Base-by-base conservation (phyloP, 768 basidiomycete genomes). In the Lyophyllum atratum region DNA sequence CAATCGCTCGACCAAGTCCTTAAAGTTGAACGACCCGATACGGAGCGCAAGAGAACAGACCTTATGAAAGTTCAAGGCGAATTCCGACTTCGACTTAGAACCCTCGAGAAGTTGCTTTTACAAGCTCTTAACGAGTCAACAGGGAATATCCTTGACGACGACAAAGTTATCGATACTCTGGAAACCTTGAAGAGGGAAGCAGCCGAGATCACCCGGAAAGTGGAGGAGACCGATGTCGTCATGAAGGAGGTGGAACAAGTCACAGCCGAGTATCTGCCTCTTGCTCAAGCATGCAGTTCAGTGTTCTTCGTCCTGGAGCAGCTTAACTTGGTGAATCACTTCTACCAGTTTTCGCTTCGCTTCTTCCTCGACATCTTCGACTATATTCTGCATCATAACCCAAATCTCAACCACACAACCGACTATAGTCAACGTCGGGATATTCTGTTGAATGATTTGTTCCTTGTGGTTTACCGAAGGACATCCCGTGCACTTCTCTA, bases 351-450 rank as follows among this genome's bases (percentile, higher is more conserved):
- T 80, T 98, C 97, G 1, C 82, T 99, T 45, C 89, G 81, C 26
- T 98, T 96, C 82, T 99, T 99, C 90, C 83, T 98, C 57, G 96
- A 97, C 70, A 96, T 98, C 67, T 99, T 99, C 74, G 93, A 98
- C 74, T 93, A 90, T 64, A 86, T 96, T 56, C 83, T 98, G 8
- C 89, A 90, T 62, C 88, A 91, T 64, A 98, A 98, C 68, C 95
- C 95, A 11, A 90, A 94, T 69, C 82, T 98, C 59, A 87, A 82
- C 70, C 84, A 83, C 57, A 80, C 95, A 55, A 79, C 85, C 22
- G 94, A 97, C 60, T 74, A 93, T 54, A 76, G 77, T 49, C 75
- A 73, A 42, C 87, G 97, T 11, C 85, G 93, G 33, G 83, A 88
- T 45, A 90, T 95, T 52, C 76, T 99, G 21, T 74, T 93, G 52